Evolutionary conservation across 768 basidiomycete species (phyloP).

Genomic region (Podaxis carcinomalis): DNA sequence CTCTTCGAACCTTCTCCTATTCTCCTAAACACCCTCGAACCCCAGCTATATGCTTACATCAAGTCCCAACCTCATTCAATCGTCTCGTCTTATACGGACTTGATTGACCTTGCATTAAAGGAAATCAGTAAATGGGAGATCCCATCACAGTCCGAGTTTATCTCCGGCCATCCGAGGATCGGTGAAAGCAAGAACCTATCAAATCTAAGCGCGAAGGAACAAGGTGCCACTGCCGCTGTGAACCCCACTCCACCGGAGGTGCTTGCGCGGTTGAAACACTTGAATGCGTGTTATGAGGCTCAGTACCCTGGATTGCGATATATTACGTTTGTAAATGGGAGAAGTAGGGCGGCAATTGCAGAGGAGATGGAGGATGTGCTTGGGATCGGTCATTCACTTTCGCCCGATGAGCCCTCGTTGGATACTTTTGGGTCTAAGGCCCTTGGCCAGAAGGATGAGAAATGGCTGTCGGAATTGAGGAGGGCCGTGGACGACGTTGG

Average conservation of each 20-base stretch:
- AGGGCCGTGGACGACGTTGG: constrained; percentile 75
- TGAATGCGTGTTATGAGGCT: constrained; percentile 76
- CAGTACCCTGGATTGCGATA: constrained; percentile 75
- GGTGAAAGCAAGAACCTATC: constrained; percentile 79
- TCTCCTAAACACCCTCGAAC: constrained; percentile 49
- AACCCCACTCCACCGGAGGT: constrained; percentile 69
- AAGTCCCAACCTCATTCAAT: constrained; percentile 15
- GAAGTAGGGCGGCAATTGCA: constrained; percentile 64
- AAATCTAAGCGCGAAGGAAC: constrained; percentile 74
- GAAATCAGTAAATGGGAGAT: constrained; percentile 51
- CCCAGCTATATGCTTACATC: constrained; percentile 37
- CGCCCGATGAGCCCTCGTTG: constrained; percentile 35
- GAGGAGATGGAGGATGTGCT: constrained; percentile 77
- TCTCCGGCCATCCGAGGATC: constrained; percentile 86
- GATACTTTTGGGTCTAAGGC: constrained; percentile 30
- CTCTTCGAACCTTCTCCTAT: constrained; percentile 67
- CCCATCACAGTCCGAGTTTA: constrained; percentile 53
- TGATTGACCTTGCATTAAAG: constrained; percentile 52
- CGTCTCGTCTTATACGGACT: constrained; percentile 41
- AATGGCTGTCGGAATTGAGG: constrained; percentile 65
- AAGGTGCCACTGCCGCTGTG: constrained; percentile 41
- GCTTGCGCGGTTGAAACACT: constrained; percentile 62
- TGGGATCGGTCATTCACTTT: constrained; percentile 46
- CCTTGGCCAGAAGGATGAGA: constrained; percentile 28
- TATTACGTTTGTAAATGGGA: constrained; percentile 90